Percentiles rank a stretch among this genome's conserved stretches.
phyloP scores from a whole-genome alignment of 1,139 yeast genomes.

The Sugiyamaella neomexicana region DNA sequence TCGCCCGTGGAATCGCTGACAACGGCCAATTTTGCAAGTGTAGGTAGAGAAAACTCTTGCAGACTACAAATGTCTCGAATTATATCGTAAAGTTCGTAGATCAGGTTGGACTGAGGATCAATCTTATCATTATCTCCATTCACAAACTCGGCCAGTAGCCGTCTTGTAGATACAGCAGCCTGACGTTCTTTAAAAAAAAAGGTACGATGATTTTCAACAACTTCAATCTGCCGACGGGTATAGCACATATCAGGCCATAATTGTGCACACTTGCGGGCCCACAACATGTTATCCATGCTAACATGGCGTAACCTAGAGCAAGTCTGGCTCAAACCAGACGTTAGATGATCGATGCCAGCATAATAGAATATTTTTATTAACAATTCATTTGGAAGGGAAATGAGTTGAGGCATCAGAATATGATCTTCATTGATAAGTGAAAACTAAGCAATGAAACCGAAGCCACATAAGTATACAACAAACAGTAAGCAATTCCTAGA shows the following conservation, averaged over 20 bases:
- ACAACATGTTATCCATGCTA: conserved; percentile 26
- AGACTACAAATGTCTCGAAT: conserved; percentile 6
- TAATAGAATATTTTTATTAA: conserved; percentile 24
- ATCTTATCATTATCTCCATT: background rate
- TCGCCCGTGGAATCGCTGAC: background rate
- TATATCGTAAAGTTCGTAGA: background rate
- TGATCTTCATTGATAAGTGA: background rate
- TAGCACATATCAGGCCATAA: conserved; percentile 8
- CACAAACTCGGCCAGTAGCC: conserved; percentile 9
- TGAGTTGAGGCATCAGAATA: background rate
- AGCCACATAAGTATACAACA: no score
- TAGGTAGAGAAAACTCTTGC: conserved; percentile 9
- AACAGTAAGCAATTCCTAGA: no score
- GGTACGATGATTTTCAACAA: conserved; percentile 1
- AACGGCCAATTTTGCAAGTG: background rate
- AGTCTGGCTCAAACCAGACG: conserved; percentile 25
- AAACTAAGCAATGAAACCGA: no score
- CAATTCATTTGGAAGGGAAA: conserved; percentile 28
- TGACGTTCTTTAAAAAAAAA: conserved; percentile 11
- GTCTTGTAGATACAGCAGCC: background rate
- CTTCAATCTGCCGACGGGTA: background rate
- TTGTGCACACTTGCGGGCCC: conserved; percentile 21
- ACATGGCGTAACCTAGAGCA: conserved; percentile 26
- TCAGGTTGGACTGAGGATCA: background rate
- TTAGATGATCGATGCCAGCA: conserved; percentile 25